phyloP scores from a whole-genome alignment of 495 filamentous ascomycete genomes.

The Talaromyces nanjingensis region DNA sequence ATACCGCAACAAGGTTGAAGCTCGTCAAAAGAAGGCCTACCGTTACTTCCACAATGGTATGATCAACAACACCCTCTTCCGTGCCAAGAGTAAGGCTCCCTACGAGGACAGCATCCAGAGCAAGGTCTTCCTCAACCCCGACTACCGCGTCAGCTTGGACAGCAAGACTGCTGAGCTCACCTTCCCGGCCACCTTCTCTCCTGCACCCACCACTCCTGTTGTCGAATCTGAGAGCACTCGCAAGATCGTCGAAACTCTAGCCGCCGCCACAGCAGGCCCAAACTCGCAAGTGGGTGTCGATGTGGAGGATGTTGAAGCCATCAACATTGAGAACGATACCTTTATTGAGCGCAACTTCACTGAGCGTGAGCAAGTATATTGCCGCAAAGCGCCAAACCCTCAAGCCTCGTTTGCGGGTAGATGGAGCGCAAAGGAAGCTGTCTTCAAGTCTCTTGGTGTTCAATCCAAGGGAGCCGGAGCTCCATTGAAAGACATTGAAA shows the following conservation, averaged over 20 bases:
- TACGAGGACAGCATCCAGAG: constrained; percentile 83
- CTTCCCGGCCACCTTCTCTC: constrained; percentile 55
- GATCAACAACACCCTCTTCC: constrained; percentile 95
- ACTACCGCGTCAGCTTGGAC: constrained; percentile 75
- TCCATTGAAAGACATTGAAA: constrained; percentile 90
- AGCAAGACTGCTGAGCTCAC: constrained; percentile 72
- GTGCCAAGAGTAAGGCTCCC: constrained; percentile 83
- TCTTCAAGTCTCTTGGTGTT: constrained; percentile 97
- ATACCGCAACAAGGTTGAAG: constrained; percentile 82
- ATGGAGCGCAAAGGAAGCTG: constrained; percentile 96
- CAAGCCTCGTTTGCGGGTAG: constrained; percentile 85
- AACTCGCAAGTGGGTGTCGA: constrained; percentile 90
- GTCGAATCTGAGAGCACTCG: constrained; percentile 53
- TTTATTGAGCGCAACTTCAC: constrained; percentile 97
- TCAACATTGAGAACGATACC: constrained; percentile 88
- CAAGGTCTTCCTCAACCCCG: constrained; percentile 90
- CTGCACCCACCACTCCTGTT: constrained; percentile 41
- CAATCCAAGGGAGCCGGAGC: constrained; percentile 80
- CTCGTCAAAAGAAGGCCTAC: constrained; percentile 96
- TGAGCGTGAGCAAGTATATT: constrained; percentile 71
- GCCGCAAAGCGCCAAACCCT: constrained; percentile 65
- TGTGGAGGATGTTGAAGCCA: constrained; percentile 73
- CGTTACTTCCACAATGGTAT: constrained; percentile 95
- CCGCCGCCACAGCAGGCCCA: constrained; percentile 58
- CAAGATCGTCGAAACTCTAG: constrained; percentile 70